Evolutionary conservation across 139 green algal genomes (phyloP).

Genomic region (Coelastrella sp.): DNA sequence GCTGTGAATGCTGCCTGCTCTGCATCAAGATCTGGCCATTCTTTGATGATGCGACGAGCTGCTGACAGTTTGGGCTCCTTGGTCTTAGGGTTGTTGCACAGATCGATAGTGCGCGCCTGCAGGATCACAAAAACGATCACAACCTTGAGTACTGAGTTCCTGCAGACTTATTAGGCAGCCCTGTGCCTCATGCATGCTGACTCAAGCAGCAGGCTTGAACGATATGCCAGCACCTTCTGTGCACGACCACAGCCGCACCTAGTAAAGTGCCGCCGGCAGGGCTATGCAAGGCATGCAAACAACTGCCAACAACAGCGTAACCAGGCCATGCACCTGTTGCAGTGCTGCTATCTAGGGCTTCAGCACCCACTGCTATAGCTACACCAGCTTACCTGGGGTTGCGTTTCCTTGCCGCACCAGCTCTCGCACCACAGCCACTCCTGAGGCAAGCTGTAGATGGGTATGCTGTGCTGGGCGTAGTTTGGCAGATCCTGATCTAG

Average conservation of each 20-base stretch:
- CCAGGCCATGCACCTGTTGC: too few species aligned
- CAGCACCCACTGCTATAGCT: not conserved
- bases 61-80: constrained; percentile 99
- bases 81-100: constrained; percentile 99
- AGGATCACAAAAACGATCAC: not conserved
- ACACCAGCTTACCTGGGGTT: constrained; percentile 65
- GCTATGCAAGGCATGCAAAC: too few species aligned
- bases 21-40: constrained; percentile 91
- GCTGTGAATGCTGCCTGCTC: constrained; percentile 65
- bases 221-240: too few species aligned
- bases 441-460: constrained; percentile 93
- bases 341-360: too few species aligned
- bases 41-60: constrained; percentile 92
- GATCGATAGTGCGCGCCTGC: constrained; percentile 97
- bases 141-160: too few species aligned
- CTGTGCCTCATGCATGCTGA: too few species aligned
- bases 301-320: too few species aligned
- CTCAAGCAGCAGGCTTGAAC: too few species aligned
- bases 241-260: too few species aligned
- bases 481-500: constrained; percentile 99
- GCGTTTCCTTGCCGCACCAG: constrained; percentile 97
- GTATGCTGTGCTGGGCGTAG: constrained; percentile 96
- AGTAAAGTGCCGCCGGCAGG: too few species aligned
- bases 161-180: too few species aligned
- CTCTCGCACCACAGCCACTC: constrained; percentile 99